These are phyloP conservation scores for Starmerella sirachaensis DNA, from an alignment of 805 yeast genomes.

Conservation along the genomic window DNA sequence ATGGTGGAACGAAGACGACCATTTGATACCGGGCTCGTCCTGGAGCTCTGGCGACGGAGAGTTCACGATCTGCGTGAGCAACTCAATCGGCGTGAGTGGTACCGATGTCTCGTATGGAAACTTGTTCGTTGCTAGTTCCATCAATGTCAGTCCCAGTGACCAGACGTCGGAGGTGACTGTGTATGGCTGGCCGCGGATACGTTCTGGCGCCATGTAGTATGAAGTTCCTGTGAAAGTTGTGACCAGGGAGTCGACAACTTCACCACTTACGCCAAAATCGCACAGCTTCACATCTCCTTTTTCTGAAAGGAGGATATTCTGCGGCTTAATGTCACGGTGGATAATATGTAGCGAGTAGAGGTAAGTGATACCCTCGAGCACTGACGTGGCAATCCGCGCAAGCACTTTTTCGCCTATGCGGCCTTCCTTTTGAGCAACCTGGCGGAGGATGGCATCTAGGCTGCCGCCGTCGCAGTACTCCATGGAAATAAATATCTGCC, in stretches of 20 bases:
- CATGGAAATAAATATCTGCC: slow-evolving; percentile 88
- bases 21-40: slow-evolving; percentile 68
- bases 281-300: slow-evolving; percentile 81
- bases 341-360: slow-evolving; percentile 78
- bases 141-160: slow-evolving; percentile 83
- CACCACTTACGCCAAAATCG: slow-evolving; percentile 97
- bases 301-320: slow-evolving; percentile 67
- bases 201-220: slow-evolving; percentile 96
- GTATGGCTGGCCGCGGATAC: slow-evolving; percentile 91
- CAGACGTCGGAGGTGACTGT: slow-evolving; percentile 93
- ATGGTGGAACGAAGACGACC: slow-evolving; percentile 76
- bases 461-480: slow-evolving; percentile 94
- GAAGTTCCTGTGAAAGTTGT: slow-evolving; percentile 96
- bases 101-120: slow-evolving; percentile 62
- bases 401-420: slow-evolving; percentile 85
- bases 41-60: slow-evolving; percentile 62
- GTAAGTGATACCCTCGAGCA: slow-evolving; percentile 73
- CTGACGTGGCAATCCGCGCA: slow-evolving; percentile 81
- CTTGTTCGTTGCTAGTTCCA: slow-evolving; percentile 87
- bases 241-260: slow-evolving; percentile 87
- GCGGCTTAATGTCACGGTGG: slow-evolving; percentile 94
- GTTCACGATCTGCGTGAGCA: slow-evolving; percentile 66
- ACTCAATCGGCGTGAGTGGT: slow-evolving; percentile 72
- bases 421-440: slow-evolving; percentile 61
- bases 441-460: slow-evolving; percentile 78